A percentile compares a stretch with the other conserved stretches of the same genome.
Evolutionary conservation across 495 filamentous ascomycete species (phyloP).

Genomic region (Podospora fimiseda): DNA sequence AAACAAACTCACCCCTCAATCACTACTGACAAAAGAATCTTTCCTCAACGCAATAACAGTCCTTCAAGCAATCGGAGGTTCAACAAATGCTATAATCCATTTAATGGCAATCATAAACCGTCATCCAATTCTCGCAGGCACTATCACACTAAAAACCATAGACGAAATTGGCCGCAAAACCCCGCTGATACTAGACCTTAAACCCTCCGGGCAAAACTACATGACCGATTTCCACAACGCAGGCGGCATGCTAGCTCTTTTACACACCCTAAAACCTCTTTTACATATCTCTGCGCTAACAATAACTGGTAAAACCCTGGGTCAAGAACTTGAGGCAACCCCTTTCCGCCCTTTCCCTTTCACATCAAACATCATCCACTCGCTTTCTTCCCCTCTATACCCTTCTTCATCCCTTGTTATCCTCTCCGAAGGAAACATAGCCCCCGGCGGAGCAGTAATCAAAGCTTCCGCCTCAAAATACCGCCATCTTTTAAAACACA

Average conservation of each 20-base stretch:
- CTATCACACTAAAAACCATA: slow-evolving; percentile 50
- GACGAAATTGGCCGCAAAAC: slow-evolving; percentile 55
- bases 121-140: slow-evolving; percentile 48
- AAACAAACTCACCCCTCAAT: slow-evolving; percentile 39
- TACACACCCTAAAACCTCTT: slow-evolving; percentile 51
- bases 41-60: slow-evolving; percentile 64
- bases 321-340: slow-evolving; percentile 44
- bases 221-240: slow-evolving; percentile 68
- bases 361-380: slow-evolving; percentile 40
- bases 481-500: slow-evolving; percentile 43
- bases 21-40: slow-evolving; percentile 52
- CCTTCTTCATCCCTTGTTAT: slow-evolving; percentile 50
- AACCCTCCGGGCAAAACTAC: slow-evolving; percentile 63
- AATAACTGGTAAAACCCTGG: slow-evolving; percentile 53
- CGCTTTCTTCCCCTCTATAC: slow-evolving; percentile 48
- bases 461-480: slow-evolving; percentile 60
- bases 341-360: slow-evolving; percentile 38
- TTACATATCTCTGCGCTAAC: slow-evolving; percentile 53
- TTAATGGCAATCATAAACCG: slow-evolving; percentile 58
- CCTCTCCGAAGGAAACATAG: slow-evolving; percentile 47
- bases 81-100: slow-evolving; percentile 63
- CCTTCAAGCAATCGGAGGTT: slow-evolving; percentile 63
- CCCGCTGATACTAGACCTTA: slow-evolving; percentile 59
- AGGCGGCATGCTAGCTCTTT: slow-evolving; percentile 56
- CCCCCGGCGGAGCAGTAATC: slow-evolving; percentile 48